Evolutionary conservation across 2,329 filamentous ascomycete genomes (phyloP), one percentile per base, ranked within the genome.

Genomic region (Arthrobotrys iridis): DNA sequence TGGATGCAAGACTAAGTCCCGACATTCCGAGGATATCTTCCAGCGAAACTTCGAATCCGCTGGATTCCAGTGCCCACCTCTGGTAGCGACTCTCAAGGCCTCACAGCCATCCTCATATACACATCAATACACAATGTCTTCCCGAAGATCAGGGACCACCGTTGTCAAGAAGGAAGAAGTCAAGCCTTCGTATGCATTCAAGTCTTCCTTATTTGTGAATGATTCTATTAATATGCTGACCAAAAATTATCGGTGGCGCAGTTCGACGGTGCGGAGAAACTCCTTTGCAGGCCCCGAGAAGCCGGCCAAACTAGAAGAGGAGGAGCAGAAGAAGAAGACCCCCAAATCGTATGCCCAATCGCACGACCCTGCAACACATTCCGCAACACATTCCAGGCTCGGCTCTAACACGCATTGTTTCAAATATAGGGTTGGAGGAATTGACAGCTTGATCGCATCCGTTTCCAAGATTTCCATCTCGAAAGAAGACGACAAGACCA

Each of bases 401-500:
- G 1, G 18, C 18, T 64, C 63, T 68, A 59, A 75, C 60, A 26
- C 37, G 33, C 24, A 28, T 48, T 3, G 15, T 37, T 28, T 26
- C 18, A 7, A 15, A 8, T 57, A 33, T 41, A 75, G 71, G n/a
- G 71, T 68, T 30, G 63, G 63, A 33, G 63, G 63, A 41, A 75
- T 75, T 58, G 71, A 75, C 48, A 75, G 63, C 63, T 59, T 75
- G 57, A 75, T 75, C 48, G 71, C 55, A 46, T 75, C 71, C 18
- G 71, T 75, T 22, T 67, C 71, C 28, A 68, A 75, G 33, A 75
- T 75, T 22, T 67, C 71, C 28, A 57, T 75, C 41, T 64, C 63
- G 11, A 75, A 68, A 20, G 71, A 75, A 11, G 71, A 75, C 57
- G 71, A 75, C 58, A 75, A 75, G 63, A 75, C 71, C 43, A 75